Percentiles rank a stretch among this genome's conserved stretches.
These are phyloP conservation scores for Nissolia schottii DNA, from an alignment of 306 rosid species.

Conservation along the genomic window DNA sequence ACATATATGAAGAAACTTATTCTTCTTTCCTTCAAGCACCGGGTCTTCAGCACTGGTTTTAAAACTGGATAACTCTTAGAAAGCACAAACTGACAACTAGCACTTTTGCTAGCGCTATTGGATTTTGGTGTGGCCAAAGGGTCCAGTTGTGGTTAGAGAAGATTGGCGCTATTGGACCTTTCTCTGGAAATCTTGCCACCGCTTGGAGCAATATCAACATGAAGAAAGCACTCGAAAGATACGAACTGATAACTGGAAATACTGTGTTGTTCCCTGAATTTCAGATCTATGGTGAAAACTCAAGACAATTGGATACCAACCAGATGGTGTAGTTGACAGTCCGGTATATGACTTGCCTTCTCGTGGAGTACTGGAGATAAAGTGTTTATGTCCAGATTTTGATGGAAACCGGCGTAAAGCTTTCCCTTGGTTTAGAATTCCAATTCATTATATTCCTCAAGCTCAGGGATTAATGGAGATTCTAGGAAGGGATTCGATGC, in stretches of 20 bases:
- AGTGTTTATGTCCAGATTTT: conserved; percentile 78
- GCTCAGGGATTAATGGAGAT: conserved; percentile 94
- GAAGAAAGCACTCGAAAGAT: conserved; percentile 83
- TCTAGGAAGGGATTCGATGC: conserved; percentile 81
- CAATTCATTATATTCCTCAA: conserved; percentile 68
- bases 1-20: conserved; percentile 25
- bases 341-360: conserved; percentile 61
- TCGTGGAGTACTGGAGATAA: conserved; percentile 66
- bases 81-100: conserved; percentile 73
- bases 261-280: conserved; percentile 65
- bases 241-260: conserved; percentile 76
- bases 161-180: conserved; percentile 68
- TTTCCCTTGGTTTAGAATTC: conserved; percentile 67
- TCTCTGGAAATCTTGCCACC: conserved; percentile 74
- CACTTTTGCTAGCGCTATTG: conserved; percentile 75
- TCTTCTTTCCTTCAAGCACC: conserved; percentile 46
- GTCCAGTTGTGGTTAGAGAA: conserved; percentile 79
- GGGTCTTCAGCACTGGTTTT: conserved; percentile 77
- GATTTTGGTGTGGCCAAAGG: conserved; percentile 63
- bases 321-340: conserved; percentile 63
- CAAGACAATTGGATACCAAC: conserved; percentile 71
- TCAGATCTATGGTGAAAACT: conserved; percentile 50
- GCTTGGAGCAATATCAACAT: conserved; percentile 82
- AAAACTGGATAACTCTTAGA: conserved; percentile 68
- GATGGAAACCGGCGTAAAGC: conserved; percentile 54